Percentiles rank a stretch among this genome's conserved stretches.
These are phyloP conservation scores for Lobosporangium transversale DNA, from an alignment of 192 early-diverging fungal species.

Conservation along the genomic window DNA sequence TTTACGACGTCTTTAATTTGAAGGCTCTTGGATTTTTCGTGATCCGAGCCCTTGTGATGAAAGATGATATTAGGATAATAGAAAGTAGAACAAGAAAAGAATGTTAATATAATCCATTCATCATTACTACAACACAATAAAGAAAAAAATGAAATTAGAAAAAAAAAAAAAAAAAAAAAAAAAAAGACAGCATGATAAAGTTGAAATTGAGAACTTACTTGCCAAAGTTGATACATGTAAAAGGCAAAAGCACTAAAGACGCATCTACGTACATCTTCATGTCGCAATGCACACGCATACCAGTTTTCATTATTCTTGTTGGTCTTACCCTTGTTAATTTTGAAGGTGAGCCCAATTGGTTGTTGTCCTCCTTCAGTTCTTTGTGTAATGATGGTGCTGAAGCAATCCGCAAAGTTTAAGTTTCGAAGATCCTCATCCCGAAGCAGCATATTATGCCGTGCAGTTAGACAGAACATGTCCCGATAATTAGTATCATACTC, in stretches of 20 bases:
- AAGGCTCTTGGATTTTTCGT: conserved; percentile 1
- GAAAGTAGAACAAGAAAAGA: not conserved
- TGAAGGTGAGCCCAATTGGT: conserved; percentile 3
- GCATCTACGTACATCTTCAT: conserved; percentile 19
- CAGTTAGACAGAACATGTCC: conserved; percentile 8
- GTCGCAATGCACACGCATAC: conserved; percentile 20
- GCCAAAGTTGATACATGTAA: conserved; percentile 29
- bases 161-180: no score
- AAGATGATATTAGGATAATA: not conserved
- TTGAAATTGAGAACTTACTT: conserved; percentile 5
- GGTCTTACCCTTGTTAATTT: conserved; percentile 5
- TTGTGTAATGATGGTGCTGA: conserved; percentile 4
- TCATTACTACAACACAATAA: no score
- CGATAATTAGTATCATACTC: conserved; percentile 10
- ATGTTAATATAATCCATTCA: not conserved
- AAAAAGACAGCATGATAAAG: no score
- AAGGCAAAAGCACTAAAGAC: conserved; percentile 23
- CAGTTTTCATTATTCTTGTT: conserved; percentile 8
- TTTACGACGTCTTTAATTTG: not conserved
- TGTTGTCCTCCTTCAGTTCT: conserved; percentile 9
- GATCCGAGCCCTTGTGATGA: not conserved
- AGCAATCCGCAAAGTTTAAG: conserved; percentile 14
- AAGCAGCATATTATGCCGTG: conserved; percentile 15
- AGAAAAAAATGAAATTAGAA: no score
- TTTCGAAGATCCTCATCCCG: conserved; percentile 19